Evolutionary conservation across 2,329 filamentous ascomycete genomes (phyloP).

Genomic region (Beauveria australis): DNA sequence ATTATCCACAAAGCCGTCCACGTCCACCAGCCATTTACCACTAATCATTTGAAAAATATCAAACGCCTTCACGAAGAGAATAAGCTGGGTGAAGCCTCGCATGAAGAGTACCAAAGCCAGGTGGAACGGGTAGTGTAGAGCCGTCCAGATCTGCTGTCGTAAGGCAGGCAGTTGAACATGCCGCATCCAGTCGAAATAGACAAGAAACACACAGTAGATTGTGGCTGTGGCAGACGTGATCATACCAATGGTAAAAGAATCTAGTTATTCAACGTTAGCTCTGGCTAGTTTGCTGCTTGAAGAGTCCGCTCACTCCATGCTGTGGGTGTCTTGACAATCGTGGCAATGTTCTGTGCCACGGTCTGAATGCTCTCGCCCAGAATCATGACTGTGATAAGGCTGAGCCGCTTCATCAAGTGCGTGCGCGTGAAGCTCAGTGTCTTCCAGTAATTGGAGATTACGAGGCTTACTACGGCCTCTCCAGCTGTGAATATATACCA

Average conservation of each 20-base stretch:
- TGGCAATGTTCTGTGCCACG: conserved; percentile 43
- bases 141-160: conserved; percentile 51
- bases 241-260: conserved; percentile 30
- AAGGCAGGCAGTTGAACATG: conserved; percentile 49
- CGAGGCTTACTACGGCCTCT: conserved; percentile 45
- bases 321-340: conserved; percentile 34
- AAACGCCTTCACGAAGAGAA: conserved; percentile 35
- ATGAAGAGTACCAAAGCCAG: conserved; percentile 55
- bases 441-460: conserved; percentile 44
- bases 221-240: conserved; percentile 30
- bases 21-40: not conserved
- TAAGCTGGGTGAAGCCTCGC: conserved; percentile 52
- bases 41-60: conserved; percentile 20
- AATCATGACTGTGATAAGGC: conserved; percentile 56
- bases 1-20: not conserved
- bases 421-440: conserved; percentile 54
- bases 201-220: conserved; percentile 38
- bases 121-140: conserved; percentile 56
- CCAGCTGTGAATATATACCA: conserved; percentile 48
- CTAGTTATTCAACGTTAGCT: conserved; percentile 15
- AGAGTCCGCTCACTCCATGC: conserved; percentile 27
- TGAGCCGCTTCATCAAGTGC: conserved; percentile 56
- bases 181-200: conserved; percentile 56
- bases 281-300: not conserved
- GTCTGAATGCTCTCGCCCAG: conserved; percentile 58